Evolutionary conservation across 495 filamentous ascomycete species (phyloP), one percentile per base, ranked within the genome.

Genomic region (Haplographium delicatum): DNA sequence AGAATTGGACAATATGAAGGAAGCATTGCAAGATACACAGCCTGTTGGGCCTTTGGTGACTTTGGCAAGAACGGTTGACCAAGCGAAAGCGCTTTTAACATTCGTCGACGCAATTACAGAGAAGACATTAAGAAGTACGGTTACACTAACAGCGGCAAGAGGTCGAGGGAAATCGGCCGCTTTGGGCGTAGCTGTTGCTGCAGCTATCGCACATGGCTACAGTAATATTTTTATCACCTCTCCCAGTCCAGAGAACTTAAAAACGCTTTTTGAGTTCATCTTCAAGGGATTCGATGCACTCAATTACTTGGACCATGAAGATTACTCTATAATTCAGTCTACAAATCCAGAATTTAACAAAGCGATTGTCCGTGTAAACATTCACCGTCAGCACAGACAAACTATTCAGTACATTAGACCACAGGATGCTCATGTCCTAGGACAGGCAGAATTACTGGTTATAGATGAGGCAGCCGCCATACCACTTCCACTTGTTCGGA

Each of bases 161-260:
- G 94, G 94, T 60, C 82, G 94, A 59, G 94, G 94, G 65, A 99
- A 99, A 70, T 97, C 93, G 16, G 94, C 94, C 26, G 91, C 91
- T 28, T 75, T 97, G 55, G 94, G 94, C 62, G 80, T 99, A 47
- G 88, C 94, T 13, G 86, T 99, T 51, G 90, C 94, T 31, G 89
- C 94, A 7, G 94, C 94, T 11, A 76, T 97, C 48, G 91, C 91
- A 0, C 87, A 96, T 61, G 94, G 94, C 16, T 99, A 99, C 63
- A 95, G 88, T 70, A 99, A 99, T 64, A 94, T 99, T 59, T 99
- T 99, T 72, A 95, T 99, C 62, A 99, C 94, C 2, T 99, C 94
- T 19, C 94, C 94, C 13, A 95, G 88, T 54, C 94, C 94, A 1
- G 94, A 97, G 72, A 99, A 97, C 68, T 75, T 99, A 71, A 97